A percentile compares a stretch with the other conserved stretches of the same genome.
Conservation (phyloP, 2,329 filamentous ascomycete species). For the Pseudogymnoascus sp. region DNA sequence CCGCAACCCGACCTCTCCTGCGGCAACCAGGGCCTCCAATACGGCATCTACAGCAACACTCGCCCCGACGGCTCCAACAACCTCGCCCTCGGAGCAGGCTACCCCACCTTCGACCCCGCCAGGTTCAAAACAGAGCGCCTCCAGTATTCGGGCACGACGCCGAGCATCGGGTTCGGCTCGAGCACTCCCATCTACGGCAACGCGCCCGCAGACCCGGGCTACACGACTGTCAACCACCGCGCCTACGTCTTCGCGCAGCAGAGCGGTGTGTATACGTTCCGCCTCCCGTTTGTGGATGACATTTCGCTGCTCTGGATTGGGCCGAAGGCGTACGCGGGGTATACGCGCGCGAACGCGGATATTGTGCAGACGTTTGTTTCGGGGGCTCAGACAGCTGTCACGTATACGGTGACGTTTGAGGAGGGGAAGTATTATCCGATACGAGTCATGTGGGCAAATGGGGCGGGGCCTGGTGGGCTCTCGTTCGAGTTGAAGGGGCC, state of each 20-base stretch:
- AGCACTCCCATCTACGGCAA: slow-evolving; percentile 7
- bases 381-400: not conserved
- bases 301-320: slow-evolving; percentile 22
- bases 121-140: not conserved
- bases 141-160: not conserved
- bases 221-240: slow-evolving; percentile 16
- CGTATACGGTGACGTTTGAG: not conserved
- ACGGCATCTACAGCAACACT: slow-evolving; percentile 2
- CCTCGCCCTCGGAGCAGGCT: not conserved
- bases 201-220: not conserved
- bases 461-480: not conserved
- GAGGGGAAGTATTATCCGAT: not conserved
- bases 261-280: slow-evolving; percentile 21
- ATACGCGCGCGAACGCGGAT: slow-evolving; percentile 16
- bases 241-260: slow-evolving; percentile 15
- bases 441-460: not conserved
- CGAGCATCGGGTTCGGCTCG: not conserved
- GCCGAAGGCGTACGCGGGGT: slow-evolving; percentile 17
- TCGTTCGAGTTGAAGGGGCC: not conserved
- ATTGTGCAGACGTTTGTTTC: not conserved
- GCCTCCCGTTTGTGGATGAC: slow-evolving; percentile 18
- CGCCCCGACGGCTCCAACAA: not conserved
- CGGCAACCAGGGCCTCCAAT: slow-evolving; percentile 10
- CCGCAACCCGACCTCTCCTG: not conserved
- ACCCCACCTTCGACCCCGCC: not conserved